A percentile compares a stretch with the other conserved stretches of the same genome.
Evolutionary conservation across 140 eudicot species (phyloP).

Genomic region (Ambrosia hybrid): DNA sequence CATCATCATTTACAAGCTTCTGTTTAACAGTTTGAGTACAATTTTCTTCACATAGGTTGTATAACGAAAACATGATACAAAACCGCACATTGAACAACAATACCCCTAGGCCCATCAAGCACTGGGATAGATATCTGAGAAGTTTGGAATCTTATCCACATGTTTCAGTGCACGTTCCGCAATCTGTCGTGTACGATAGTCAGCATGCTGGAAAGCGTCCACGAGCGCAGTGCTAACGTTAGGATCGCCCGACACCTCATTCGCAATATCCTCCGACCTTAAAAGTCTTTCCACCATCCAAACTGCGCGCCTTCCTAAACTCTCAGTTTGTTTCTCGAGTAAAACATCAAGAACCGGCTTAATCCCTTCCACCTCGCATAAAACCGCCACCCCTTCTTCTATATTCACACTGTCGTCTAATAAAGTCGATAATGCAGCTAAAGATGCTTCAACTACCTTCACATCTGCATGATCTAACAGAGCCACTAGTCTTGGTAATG

Average conservation of each 20-base stretch:
- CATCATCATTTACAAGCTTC: too few species aligned
- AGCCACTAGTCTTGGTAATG: conserved; percentile 66
- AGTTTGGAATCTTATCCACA: conserved; percentile 83
- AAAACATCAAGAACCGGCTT: conserved; percentile 71
- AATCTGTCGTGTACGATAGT: conserved; percentile 72
- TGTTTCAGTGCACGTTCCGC: conserved; percentile 88
- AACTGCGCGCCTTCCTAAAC: conserved; percentile 66
- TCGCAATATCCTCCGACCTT: conserved; percentile 67
- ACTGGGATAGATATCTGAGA: conserved; percentile 81
- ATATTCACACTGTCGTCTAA: conserved; percentile 78
- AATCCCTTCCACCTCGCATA: conserved; percentile 62
- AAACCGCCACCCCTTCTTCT: conserved; percentile 62
- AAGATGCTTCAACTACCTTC: conserved; percentile 82
- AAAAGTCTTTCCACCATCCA: conserved; percentile 89
- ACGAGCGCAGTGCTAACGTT: conserved; percentile 80
- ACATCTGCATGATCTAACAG: conserved; percentile 78
- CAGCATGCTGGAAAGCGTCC: conserved; percentile 87
- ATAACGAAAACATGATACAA: too few species aligned
- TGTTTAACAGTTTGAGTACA: too few species aligned
- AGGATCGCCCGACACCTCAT: conserved; percentile 64
- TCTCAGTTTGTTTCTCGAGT: conserved; percentile 72
- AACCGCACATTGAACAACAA: too few species aligned
- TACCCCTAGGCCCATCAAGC: conserved; percentile 8
- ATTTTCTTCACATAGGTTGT: too few species aligned
- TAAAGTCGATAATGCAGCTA: conserved; percentile 82